A percentile compares a stretch with the other conserved stretches of the same genome.
phyloP scores from a whole-genome alignment of 495 filamentous ascomycete species.

The Apiosordaria backusii region DNA sequence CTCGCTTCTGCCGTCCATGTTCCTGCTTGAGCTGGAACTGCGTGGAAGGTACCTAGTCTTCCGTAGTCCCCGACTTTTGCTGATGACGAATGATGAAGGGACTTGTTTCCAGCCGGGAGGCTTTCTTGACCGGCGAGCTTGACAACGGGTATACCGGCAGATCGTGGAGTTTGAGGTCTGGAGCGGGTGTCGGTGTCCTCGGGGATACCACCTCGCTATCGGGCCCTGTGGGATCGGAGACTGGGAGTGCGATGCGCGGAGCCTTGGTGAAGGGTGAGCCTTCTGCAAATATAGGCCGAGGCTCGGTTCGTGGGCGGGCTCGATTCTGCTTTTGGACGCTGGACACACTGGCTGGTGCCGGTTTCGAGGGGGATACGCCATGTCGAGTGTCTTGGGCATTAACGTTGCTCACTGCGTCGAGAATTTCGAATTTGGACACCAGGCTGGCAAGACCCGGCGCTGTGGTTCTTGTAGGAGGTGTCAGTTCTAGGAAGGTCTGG shows the following conservation, averaged over 20 bases:
- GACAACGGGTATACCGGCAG: background rate
- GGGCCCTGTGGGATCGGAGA: background rate
- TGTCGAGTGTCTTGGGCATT: slow-evolving; percentile 13
- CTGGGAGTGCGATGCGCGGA: background rate
- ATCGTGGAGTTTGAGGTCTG: background rate
- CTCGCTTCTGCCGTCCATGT: background rate
- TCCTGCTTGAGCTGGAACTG: background rate
- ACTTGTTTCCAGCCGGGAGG: background rate
- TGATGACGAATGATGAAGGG: background rate
- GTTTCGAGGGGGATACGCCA: slow-evolving; percentile 8
- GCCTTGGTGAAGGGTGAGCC: slow-evolving; percentile 7
- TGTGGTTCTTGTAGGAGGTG: slow-evolving; percentile 7
- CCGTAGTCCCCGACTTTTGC: background rate
- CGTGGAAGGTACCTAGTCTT: slow-evolving; percentile 5
- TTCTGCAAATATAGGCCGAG: slow-evolving; percentile 4
- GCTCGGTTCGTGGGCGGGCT: background rate
- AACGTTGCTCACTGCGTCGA: slow-evolving; percentile 33
- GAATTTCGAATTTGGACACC: slow-evolving; percentile 41
- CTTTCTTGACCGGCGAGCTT: background rate
- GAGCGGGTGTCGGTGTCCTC: slow-evolving; percentile 5
- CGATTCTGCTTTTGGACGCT: slow-evolving; percentile 1
- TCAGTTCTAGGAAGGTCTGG: background rate
- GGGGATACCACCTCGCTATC: slow-evolving; percentile 14
- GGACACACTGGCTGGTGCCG: background rate
- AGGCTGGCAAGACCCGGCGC: slow-evolving; percentile 30